phyloP scores from a whole-genome alignment of 139 green algal genomes.

The Chlamydomonas schloesseri region DNA sequence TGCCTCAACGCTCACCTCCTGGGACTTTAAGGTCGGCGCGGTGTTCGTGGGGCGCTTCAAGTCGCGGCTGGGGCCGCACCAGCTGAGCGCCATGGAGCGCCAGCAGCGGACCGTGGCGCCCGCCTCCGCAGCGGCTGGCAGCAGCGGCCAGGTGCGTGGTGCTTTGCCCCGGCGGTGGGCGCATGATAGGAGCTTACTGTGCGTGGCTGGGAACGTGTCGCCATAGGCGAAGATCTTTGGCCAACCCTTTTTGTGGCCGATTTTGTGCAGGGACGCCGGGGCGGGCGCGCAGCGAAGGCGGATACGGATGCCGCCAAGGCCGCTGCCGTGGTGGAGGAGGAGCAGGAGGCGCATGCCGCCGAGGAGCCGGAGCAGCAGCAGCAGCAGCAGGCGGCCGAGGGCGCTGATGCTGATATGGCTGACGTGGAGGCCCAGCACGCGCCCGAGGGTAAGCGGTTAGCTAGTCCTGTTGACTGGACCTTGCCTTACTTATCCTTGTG shows the following conservation, averaged over 20 bases:
- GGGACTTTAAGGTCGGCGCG: neutral
- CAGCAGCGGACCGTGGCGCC: neutral
- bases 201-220: too few species aligned
- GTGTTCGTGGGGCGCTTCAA: constrained; percentile 69
- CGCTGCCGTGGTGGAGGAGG: neutral
- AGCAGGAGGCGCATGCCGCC: neutral
- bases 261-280: too few species aligned
- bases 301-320: neutral
- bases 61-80: constrained; percentile 58
- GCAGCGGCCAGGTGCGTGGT: neutral
- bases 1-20: too few species aligned
- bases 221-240: too few species aligned
- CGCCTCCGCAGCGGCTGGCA: neutral
- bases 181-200: too few species aligned
- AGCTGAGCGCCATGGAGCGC: constrained; percentile 45
- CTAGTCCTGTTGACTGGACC: too few species aligned
- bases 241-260: too few species aligned
- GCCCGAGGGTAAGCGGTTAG: too few species aligned
- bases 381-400: neutral
- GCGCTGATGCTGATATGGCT: neutral
- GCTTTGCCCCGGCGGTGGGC: too few species aligned
- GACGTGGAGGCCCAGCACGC: neutral
- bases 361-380: neutral
- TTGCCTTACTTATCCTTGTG: too few species aligned
- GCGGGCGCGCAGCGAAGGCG: too few species aligned